Evolutionary conservation across 805 yeast species (phyloP), one percentile per base, ranked within the genome.

Genomic region (Nematodospora valgi): DNA sequence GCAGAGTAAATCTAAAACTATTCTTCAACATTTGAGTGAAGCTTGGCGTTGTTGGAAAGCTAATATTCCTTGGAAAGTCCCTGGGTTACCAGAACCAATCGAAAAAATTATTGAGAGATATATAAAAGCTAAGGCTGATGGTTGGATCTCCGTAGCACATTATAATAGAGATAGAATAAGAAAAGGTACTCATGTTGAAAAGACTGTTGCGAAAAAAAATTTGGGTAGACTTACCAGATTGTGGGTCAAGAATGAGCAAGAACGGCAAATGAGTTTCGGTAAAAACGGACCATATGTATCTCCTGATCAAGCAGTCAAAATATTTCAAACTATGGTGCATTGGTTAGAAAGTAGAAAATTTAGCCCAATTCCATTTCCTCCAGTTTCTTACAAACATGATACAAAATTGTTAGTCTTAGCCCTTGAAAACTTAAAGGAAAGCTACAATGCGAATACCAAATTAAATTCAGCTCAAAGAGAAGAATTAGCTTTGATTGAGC

Each of bases 21-120:
- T 93, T 35, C 59, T 93, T 31, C 98, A 93, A 51, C 99, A 93
- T 59, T 68, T 93, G 39, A 85, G 95, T 53, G 98, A 93, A 58
- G 98, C 98, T 0, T 93, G 99, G 99, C 70, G 98, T 56, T 93
- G 98, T 57, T 93, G 99, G 99, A 93, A 93, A 57, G 98, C 98
- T 2, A 91, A 93, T 52, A 83, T 93, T 39, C 96, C 97, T 0
- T 93, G 98, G 98, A 80, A 86, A 47, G 98, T 93, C 11, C 95
- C 96, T 1, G 98, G 98, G 0, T 68, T 93, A 61, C 98, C 99
- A 2, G 83, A 75, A 35, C 97, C 97, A 0, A 77, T 93, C 17
- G 93, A 81, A 46, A 76, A 78, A 28, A 86, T 93, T 24, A 89
- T 93, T 41, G 82, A 86, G 51, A 75, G 96, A 29, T 93, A 93